These are phyloP conservation scores for Penicillium cinerascens DNA, from an alignment of 495 filamentous ascomycete genomes.

Conservation along the genomic window DNA sequence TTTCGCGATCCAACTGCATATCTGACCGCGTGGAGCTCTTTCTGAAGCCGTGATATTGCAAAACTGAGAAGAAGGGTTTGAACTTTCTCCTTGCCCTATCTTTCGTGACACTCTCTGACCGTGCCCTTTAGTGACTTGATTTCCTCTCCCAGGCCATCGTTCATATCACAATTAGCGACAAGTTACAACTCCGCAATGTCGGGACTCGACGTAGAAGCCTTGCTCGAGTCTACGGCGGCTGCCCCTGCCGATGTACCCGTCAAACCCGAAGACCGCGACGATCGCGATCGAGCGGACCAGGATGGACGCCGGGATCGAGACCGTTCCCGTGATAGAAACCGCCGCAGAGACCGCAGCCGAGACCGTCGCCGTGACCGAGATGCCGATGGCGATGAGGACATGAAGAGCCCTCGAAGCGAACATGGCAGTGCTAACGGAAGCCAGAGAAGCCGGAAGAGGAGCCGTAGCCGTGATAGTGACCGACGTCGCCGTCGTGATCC, in stretches of 20 bases:
- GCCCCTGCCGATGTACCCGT: constrained; percentile 52
- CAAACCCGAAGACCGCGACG: constrained; percentile 55
- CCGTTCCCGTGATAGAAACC: constrained; percentile 57
- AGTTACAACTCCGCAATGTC: constrained; percentile 58
- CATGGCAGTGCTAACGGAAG: constrained; percentile 77
- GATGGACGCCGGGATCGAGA: constrained; percentile 54
- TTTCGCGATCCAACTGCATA: not conserved
- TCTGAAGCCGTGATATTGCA: not conserved
- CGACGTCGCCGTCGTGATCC: constrained; percentile 78
- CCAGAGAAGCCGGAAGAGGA: constrained; percentile 79
- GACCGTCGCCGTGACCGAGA: constrained; percentile 65
- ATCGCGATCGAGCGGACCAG: constrained; percentile 54
- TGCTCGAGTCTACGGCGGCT: constrained; percentile 88
- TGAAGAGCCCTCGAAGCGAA: constrained; percentile 73
- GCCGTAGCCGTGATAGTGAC: constrained; percentile 76
- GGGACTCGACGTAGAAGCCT: constrained; percentile 87
- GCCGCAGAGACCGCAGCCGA: constrained; percentile 57
- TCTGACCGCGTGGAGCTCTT: not conserved
- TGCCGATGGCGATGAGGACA: constrained; percentile 60
- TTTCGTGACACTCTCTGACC: constrained; percentile 39
- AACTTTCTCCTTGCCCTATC: constrained; percentile 24
- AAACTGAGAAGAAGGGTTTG: constrained; percentile 40
- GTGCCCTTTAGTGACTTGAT: constrained; percentile 45
- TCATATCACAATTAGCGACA: constrained; percentile 19
- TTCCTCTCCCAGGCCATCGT: constrained; percentile 23